Evolutionary conservation across 163 green algal genomes (phyloP).

Genomic region (Chlorella variabilis): DNA sequence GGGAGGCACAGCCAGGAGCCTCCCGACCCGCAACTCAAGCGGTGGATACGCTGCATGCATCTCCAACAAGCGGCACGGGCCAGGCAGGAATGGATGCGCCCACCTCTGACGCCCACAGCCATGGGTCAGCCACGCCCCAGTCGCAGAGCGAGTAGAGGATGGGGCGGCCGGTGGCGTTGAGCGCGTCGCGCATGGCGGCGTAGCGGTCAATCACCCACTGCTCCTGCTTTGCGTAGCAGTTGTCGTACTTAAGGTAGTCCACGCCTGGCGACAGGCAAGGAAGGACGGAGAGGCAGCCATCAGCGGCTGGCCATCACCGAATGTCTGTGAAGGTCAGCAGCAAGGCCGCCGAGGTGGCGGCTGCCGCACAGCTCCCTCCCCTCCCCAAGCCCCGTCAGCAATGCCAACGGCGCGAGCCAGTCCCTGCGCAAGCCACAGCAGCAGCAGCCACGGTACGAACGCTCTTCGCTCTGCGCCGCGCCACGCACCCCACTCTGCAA

Average conservation of each 20-base stretch:
- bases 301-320: no score
- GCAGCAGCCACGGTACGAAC: no score
- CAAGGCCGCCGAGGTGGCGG: no score
- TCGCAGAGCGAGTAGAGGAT: constrained; percentile 82
- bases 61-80: no score
- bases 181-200: constrained; percentile 70
- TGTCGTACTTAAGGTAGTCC: constrained; percentile 85
- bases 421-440: no score
- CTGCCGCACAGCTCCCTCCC: no score
- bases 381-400: no score
- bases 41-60: no score
- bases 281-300: neutral
- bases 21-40: no score
- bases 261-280: constrained; percentile 40
- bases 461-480: neutral
- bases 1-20: neutral
- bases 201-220: constrained; percentile 62
- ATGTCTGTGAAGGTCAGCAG: no score
- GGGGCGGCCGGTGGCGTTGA: constrained; percentile 71
- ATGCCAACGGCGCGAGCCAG: no score
- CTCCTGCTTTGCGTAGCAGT: constrained; percentile 43
- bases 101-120: constrained; percentile 69
- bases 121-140: constrained; percentile 73
- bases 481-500: constrained; percentile 67
- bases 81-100: neutral